Base-by-base conservation (phyloP, 768 basidiomycete species). In the Paxillus involutus region DNA sequence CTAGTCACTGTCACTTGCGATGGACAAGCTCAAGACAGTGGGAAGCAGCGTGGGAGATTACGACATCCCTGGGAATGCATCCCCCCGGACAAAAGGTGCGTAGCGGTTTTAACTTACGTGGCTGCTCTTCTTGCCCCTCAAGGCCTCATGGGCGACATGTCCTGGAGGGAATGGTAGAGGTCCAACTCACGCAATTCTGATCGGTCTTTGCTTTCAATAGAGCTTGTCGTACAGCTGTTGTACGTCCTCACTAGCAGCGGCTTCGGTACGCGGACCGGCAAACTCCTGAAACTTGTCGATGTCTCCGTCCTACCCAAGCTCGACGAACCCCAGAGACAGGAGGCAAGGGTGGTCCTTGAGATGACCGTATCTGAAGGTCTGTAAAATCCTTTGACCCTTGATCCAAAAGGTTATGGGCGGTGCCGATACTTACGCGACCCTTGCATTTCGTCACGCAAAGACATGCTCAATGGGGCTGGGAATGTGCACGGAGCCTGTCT, bases 321-420 rank as follows among this genome's bases (percentile, higher is more conserved):
- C 3, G 69, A 75, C n/a, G 75, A 79, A 49, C 65, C 68, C 0
- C 6, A 53, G 41, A 74, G 61, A 56, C 64, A 63, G 26, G 75
- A 76, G 53, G 73, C 70, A 13, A 71, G 65, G 42, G 70, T 79
- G 44, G 69, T 75, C 4, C 67, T 71, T 42, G 77, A 81, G 59
- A 64, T 74, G 47, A 70, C 72, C 11, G 79, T 80, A 46, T 76
- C 70, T 0, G 65, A 73, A 67, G 80, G 81, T 81, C 52, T 44
- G 68, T 60, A 21, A 21, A 17, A 7, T 39, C 11, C 45, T 13
- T 43, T 21, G 26, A 29, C 16, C n/a, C 12, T 12, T 13, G 6
- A 33, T 32, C 30, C 9, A 3, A 12, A 8, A 7, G 42, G 58
- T 26, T 46, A 21, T 12, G 44, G 21, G 26, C 14, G 45, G 26